These are phyloP conservation scores for Cladosporium velox DNA, from an alignment of 2,329 filamentous ascomycete genomes.

Conservation along the genomic window DNA sequence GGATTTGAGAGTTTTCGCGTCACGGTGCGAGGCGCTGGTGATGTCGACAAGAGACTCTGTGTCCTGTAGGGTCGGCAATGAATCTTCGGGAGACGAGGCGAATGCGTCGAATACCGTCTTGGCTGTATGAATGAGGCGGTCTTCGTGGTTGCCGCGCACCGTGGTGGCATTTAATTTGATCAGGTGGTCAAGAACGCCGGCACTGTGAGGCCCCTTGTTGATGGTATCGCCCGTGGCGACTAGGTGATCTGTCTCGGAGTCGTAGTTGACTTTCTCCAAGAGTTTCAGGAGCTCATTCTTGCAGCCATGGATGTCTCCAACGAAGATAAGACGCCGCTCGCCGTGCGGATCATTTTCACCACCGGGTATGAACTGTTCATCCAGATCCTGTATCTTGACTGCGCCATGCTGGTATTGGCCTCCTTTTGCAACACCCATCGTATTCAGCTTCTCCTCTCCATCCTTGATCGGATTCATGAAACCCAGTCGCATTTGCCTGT, in stretches of 20 bases:
- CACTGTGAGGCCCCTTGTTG: conserved; percentile 81
- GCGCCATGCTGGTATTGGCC: conserved; percentile 26
- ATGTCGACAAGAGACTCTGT: conserved; percentile 14
- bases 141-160: conserved; percentile 92
- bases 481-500: conserved; percentile 10
- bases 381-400: conserved; percentile 48
- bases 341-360: conserved; percentile 37
- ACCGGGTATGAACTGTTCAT: conserved; percentile 40
- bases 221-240: conserved; percentile 78
- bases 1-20: conserved; percentile 31
- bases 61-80: conserved; percentile 2
- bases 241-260: conserved; percentile 67
- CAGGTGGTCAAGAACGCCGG: conserved; percentile 74
- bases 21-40: conserved; percentile 27
- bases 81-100: conserved; percentile 1
- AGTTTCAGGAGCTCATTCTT: conserved; percentile 63
- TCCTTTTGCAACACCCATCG: conserved; percentile 35
- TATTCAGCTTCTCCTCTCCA: conserved; percentile 17
- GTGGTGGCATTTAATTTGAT: conserved; percentile 73
- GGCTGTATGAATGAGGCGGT: conserved; percentile 67
- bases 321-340: conserved; percentile 68
- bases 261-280: conserved; percentile 66
- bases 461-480: conserved; percentile 13
- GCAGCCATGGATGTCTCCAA: conserved; percentile 95
- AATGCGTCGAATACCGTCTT: conserved; percentile 23